A percentile compares a stretch with the other conserved stretches of the same genome.
These are phyloP conservation scores for Paecilomyces fulvus DNA, from an alignment of 2,329 filamentous ascomycete genomes.

Conservation along the genomic window DNA sequence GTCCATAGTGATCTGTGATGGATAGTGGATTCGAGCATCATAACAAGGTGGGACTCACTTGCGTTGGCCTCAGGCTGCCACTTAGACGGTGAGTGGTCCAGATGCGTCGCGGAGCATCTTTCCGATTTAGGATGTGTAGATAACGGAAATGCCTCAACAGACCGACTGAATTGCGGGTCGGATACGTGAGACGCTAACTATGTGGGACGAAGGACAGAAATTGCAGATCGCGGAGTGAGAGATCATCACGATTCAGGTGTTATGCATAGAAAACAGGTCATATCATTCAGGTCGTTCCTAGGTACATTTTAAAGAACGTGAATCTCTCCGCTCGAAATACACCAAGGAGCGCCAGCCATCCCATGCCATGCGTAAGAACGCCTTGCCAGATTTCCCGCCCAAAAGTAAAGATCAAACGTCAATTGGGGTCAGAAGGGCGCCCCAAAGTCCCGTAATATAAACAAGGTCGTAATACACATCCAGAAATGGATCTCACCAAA, in stretches of 20 bases:
- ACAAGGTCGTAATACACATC: background rate
- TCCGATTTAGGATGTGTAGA: background rate
- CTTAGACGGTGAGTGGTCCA: no score
- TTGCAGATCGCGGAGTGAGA: no score
- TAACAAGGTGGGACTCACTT: no score
- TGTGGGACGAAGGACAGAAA: no score
- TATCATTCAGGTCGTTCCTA: background rate
- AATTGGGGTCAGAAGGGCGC: background rate
- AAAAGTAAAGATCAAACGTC: background rate
- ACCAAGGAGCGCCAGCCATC: background rate
- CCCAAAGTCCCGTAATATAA: background rate
- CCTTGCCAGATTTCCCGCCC: background rate
- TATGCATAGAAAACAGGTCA: background rate
- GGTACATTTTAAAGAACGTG: background rate
- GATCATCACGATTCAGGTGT: background rate
- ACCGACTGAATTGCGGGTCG: background rate
- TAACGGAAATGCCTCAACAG: background rate
- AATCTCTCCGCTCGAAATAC: background rate
- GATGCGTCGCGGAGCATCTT: background rate
- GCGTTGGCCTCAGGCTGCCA: no score
- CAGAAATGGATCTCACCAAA: background rate
- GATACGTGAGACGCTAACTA: background rate
- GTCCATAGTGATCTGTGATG: no score
- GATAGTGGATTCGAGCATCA: no score
- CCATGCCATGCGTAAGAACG: background rate